Conservation (phyloP, 202 grass and related monocot genomes). For the Zizania palustris region DNA sequence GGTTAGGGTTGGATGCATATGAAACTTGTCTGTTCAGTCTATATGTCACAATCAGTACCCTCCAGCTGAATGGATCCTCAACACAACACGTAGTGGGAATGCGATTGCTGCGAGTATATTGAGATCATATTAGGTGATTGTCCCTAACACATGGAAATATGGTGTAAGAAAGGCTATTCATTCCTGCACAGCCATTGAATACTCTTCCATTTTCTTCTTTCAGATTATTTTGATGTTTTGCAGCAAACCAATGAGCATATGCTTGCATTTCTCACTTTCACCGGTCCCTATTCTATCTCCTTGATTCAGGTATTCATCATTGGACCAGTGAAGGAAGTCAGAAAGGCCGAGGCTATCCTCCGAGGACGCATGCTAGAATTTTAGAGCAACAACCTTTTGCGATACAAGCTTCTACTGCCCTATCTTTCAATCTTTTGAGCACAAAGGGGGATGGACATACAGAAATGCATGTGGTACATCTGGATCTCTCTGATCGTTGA, state of each 20-base stretch:
- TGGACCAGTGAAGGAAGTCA: slow-evolving; percentile 77
- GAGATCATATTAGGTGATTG: neutral
- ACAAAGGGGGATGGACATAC: slow-evolving; percentile 21
- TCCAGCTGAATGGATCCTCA: slow-evolving; percentile 18
- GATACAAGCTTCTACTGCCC: slow-evolving; percentile 10
- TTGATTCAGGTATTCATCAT: slow-evolving; percentile 90
- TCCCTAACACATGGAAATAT: slow-evolving; percentile 2
- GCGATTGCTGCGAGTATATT: neutral
- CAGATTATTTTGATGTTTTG: slow-evolving; percentile 7
- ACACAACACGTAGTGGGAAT: slow-evolving; percentile 23
- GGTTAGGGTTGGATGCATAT: neutral
- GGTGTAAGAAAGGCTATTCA: neutral
- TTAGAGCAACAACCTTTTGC: slow-evolving; percentile 43
- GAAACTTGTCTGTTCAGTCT: slow-evolving; percentile 14
- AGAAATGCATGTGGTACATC: slow-evolving; percentile 33
- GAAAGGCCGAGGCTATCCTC: slow-evolving; percentile 89
- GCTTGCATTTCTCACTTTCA: slow-evolving; percentile 5
- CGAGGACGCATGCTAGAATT: slow-evolving; percentile 72
- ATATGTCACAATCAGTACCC: slow-evolving; percentile 4
- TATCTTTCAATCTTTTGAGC: slow-evolving; percentile 8
- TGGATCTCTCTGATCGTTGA: slow-evolving; percentile 36
- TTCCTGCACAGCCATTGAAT: neutral
- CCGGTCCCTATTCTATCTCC: neutral
- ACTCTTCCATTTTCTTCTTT: slow-evolving; percentile 1
- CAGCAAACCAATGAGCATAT: slow-evolving; percentile 25